Evolutionary conservation across 2,329 filamentous ascomycete species (phyloP), one percentile per base, ranked within the genome.

Genomic region (Pseudogymnoascus destructans): DNA sequence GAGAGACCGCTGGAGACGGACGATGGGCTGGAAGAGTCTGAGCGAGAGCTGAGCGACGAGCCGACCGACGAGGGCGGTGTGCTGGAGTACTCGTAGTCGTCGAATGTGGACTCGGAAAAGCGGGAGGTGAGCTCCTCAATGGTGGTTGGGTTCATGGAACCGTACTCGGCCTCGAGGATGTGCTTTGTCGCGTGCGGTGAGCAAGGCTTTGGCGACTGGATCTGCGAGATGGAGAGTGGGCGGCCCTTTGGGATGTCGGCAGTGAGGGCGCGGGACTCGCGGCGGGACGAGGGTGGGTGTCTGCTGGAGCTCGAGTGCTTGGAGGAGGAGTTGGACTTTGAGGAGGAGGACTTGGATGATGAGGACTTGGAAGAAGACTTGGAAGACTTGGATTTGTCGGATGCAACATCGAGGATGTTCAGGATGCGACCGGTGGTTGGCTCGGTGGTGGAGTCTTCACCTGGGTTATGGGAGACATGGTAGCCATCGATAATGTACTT

Each of bases 401-500:
- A 63, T 58, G 90, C 87, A 62, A 95, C 88, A 73, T 97, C 91
- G 73, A 98, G 89, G 75, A 95, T 89, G 82, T 98, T 98, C 68
- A 98, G 81, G 74, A 91, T 89, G 73, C 93, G 92, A 76, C 91
- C 89, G 59, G 93, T 97, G 73, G 91, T 97, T 71, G 92, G 91
- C 79, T 98, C 93, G 65, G 87, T 86, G 70, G 88, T 95, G 70
- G 86, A 92, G 69, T 87, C 79, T 72, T 90, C 85, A 72, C 87
- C 88, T 66, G 92, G 91, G 77, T 97, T 93, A 80, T 97, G 92
- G 62, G 91, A 91, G 72, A 95, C 86, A 74, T 96, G 91, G 83
- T 96, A 96, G 67, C 93, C 93, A 73, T 98, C 93, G 73, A 97
- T 93, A 84, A 97, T 96, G 81, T 96, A 98, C 70, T 73, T n/a